phyloP scores from a whole-genome alignment of 73 alveolate genomes.

The Paramecium octaurelia region DNA sequence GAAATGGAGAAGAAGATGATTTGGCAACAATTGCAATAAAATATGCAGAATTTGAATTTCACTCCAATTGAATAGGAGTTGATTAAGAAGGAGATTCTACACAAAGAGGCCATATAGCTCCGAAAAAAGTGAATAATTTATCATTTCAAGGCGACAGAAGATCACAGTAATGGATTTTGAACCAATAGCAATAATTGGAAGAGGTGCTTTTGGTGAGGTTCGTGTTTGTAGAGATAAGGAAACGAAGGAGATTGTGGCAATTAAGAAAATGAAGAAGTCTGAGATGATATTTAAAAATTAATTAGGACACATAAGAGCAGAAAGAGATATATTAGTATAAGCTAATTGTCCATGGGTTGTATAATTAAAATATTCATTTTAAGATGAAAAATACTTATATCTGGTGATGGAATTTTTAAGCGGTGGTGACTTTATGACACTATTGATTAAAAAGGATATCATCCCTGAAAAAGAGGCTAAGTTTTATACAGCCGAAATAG shows the following conservation, averaged over 20 bases:
- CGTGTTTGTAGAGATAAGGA: constrained; percentile 70
- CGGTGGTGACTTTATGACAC: constrained; percentile 84
- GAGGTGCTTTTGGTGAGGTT: constrained; percentile 92
- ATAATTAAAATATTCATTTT: constrained; percentile 60
- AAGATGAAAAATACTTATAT: constrained; percentile 75
- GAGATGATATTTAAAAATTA: constrained; percentile 74
- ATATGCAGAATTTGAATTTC: constrained; percentile 62
- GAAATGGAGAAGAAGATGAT: constrained; percentile 31
- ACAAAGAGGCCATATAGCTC: constrained; percentile 66
- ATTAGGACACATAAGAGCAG: constrained; percentile 77
- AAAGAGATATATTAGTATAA: constrained; percentile 69
- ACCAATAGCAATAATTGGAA: constrained; percentile 75
- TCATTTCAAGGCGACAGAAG: constrained; percentile 46
- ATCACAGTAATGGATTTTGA: constrained; percentile 75
- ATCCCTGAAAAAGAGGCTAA: constrained; percentile 52
- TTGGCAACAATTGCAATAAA: constrained; percentile 65
- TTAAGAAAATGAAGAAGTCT: constrained; percentile 74
- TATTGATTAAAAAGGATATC: constrained; percentile 61
- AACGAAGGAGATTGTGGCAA: constrained; percentile 72
- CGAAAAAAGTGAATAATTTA: constrained; percentile 58
- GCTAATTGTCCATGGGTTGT: constrained; percentile 64
- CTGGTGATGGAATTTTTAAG: constrained; percentile 81
- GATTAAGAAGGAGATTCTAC: constrained; percentile 67
- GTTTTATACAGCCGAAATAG: constrained; percentile 55
- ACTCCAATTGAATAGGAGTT: constrained; percentile 60